Percentiles rank a stretch among this genome's conserved stretches.
phyloP scores from a whole-genome alignment of 2,329 filamentous ascomycete genomes.

The Zymoseptoria passerinii region DNA sequence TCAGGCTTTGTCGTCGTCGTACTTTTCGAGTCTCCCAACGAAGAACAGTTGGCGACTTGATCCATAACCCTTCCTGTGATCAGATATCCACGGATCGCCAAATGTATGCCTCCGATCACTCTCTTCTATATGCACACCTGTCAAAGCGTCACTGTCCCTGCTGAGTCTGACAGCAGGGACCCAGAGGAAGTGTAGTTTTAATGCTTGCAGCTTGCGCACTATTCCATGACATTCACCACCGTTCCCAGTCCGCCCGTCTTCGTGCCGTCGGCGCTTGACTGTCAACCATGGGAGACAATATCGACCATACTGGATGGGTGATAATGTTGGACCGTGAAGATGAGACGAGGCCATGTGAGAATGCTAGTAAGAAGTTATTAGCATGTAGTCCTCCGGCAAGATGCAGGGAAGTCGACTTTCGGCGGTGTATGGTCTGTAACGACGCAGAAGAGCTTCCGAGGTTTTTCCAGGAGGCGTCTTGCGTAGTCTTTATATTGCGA shows the following conservation, averaged over 20 bases:
- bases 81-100: too few relatives aligned
- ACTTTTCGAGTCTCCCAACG: too few relatives aligned
- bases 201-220: background rate
- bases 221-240: background rate
- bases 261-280: background rate
- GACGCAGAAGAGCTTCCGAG: too few relatives aligned
- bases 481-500: too few relatives aligned
- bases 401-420: background rate
- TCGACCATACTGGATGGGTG: background rate
- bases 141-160: background rate
- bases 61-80: background rate
- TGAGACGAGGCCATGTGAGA: background rate
- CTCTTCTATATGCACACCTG: too few relatives aligned
- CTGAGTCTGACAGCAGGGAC: background rate
- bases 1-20: too few relatives aligned
- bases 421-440: too few relatives aligned
- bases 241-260: background rate
- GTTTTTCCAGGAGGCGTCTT: too few relatives aligned
- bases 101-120: too few relatives aligned
- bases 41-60: too few relatives aligned
- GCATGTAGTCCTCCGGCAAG: background rate
- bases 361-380: background rate
- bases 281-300: background rate
- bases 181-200: too few relatives aligned
- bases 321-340: background rate